Evolutionary conservation across 371 early-diverging fungal genomes (phyloP).

Genomic region (Nematocida minor): DNA sequence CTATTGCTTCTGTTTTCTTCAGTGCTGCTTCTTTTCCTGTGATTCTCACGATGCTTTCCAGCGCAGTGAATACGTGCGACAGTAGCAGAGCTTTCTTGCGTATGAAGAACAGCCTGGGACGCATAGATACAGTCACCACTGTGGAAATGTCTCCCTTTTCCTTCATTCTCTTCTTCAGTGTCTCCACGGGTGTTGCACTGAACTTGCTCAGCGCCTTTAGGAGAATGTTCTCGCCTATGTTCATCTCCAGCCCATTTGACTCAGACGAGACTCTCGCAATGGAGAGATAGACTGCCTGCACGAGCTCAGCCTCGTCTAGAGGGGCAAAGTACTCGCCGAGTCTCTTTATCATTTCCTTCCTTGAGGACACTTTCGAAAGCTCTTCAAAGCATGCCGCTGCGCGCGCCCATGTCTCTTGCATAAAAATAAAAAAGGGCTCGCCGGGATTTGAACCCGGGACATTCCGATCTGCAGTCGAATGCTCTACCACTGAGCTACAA

Average conservation of each 20-base stretch:
- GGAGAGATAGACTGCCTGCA: constrained; percentile 57
- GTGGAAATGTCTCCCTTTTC: constrained; percentile 80
- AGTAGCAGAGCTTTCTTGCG: constrained; percentile 74
- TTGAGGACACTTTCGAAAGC: constrained; percentile 46
- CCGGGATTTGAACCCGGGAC: constrained; percentile 63
- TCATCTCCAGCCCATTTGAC: constrained; percentile 85
- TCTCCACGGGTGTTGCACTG: constrained; percentile 71
- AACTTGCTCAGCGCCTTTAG: constrained; percentile 83
- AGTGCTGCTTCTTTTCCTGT: constrained; percentile 69
- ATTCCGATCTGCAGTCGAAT: constrained; percentile 62
- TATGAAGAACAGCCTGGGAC: constrained; percentile 71
- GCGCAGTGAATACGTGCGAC: constrained; percentile 73
- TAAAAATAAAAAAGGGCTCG: constrained; percentile 53
- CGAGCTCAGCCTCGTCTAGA: constrained; percentile 35
- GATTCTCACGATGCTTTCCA: constrained; percentile 76
- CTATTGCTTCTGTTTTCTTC: constrained; percentile 76
- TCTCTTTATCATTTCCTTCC: constrained; percentile 62
- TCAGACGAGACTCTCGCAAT: constrained; percentile 69
- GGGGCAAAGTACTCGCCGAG: constrained; percentile 42
- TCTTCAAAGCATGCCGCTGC: constrained; percentile 51
- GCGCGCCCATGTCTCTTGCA: constrained; percentile 20
- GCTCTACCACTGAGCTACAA: constrained; percentile 64
- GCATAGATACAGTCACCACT: constrained; percentile 75
- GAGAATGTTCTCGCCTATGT: constrained; percentile 82
- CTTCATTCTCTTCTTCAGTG: constrained; percentile 73